Base-by-base conservation (phyloP, 2,329 filamentous ascomycete genomes). In the Alternaria metachromatica region DNA sequence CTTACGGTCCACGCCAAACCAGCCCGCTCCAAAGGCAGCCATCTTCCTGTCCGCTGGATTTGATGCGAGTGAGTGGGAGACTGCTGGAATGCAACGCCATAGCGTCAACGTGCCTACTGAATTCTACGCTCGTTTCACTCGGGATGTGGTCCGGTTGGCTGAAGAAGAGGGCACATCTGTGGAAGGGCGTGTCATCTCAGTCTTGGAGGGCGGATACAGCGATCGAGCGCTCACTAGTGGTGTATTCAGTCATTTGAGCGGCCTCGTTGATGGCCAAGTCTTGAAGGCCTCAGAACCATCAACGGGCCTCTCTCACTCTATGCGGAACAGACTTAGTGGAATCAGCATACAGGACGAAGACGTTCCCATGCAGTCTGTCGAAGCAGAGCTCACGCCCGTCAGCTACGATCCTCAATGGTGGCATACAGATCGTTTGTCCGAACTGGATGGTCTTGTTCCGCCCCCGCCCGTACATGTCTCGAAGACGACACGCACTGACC, bases 41-140 rank as follows among this genome's bases (percentile, higher is more conserved):
- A 94, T 99, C 49, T 99, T 99, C 81, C 83, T 99, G 54, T 98
- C 95, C 49, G 94, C 96, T 3, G 96, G 96, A 0, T 99, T 99
- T 69, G 96, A 99, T 81, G 96, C 96, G 4, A 97, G 94, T 76
- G 94, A 99, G 77, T 96, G 92, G 89, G 96, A 99, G 79, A 90
- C 92, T 18, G 85, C 87, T 5, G 93, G 93, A 4, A 99, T 99
- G 96, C 96, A 99, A 80, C 88, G 96, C 50, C 96, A 99, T 80
- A 91, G 92, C 62, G 94, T 97, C 73, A 97, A 97, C 75, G 96
- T 99, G 3, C 95, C 96, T 0, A 99, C 95, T 0, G 93, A 95
- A 57, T 99, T 99, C 78, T 99, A 98, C 76, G 96, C 96, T 53
- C 89, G 92, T 2, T 91, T 99, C 68, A 95, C 95, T 0, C 87